Evolutionary conservation across 2,329 filamentous ascomycete species (phyloP).

Genomic region (Pseudogymnoascus pannorum): DNA sequence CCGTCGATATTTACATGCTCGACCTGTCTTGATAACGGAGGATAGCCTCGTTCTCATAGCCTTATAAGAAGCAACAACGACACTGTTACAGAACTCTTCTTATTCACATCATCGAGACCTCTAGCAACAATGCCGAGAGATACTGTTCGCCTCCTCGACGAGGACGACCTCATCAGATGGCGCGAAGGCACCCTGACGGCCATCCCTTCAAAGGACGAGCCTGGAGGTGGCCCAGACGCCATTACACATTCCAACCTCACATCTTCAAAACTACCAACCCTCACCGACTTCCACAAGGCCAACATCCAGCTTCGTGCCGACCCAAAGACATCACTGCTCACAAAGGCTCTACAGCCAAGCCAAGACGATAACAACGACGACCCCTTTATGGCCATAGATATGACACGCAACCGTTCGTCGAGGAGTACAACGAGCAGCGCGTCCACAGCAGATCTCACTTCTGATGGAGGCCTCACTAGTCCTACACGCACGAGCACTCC

Average conservation of each 20-base stretch:
- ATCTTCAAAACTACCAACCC: conserved; percentile 10
- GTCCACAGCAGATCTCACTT: conserved; percentile 88
- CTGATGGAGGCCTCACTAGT: conserved; percentile 84
- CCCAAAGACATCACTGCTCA: conserved; percentile 75
- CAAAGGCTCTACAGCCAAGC: conserved; percentile 67
- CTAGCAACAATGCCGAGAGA: conserved; percentile 4
- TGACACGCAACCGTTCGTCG: conserved; percentile 43
- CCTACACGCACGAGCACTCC: conserved; percentile 82
- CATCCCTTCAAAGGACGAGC: neutral
- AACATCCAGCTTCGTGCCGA: conserved; percentile 41
- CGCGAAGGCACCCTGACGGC: conserved; percentile 1
- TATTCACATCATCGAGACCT: conserved; percentile 4
- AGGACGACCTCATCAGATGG: conserved; percentile 7
- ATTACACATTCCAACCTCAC: neutral
- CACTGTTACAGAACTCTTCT: neutral
- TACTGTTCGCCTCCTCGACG: conserved; percentile 1
- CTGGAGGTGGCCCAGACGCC: conserved; percentile 9
- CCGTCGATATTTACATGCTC: neutral
- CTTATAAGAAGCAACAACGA: neutral
- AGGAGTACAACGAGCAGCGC: conserved; percentile 73
- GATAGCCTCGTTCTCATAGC: neutral
- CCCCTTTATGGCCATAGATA: conserved; percentile 33
- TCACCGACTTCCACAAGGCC: conserved; percentile 27
- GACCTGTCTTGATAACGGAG: neutral
- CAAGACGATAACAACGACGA: conserved; percentile 46